Percentiles rank a stretch among this genome's conserved stretches.
Evolutionary conservation across 2,329 filamentous ascomycete genomes (phyloP).

Genomic region (Arthrobotrys megalospora): DNA sequence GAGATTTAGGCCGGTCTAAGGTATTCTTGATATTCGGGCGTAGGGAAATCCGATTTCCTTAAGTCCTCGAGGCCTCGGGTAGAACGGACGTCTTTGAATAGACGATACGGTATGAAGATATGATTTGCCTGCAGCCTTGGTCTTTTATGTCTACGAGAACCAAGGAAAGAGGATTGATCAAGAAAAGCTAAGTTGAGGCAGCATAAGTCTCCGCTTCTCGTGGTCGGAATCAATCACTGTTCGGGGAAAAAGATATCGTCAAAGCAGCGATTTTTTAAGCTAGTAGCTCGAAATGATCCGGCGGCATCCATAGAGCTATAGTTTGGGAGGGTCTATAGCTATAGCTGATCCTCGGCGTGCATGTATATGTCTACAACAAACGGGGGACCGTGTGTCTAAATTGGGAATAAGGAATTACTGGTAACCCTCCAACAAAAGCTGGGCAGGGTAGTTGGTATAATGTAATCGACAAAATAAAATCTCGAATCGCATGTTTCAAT

Average conservation of each 20-base stretch:
- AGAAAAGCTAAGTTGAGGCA: background rate
- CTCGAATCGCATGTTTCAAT: constrained; percentile 29
- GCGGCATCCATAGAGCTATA: too few relatives aligned
- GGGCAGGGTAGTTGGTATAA: too few relatives aligned
- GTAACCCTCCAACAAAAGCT: background rate
- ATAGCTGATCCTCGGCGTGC: too few relatives aligned
- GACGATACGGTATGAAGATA: background rate
- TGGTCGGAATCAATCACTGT: constrained; percentile 28
- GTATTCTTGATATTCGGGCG: background rate
- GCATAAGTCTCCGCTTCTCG: constrained; percentile 9
- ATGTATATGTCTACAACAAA: background rate
- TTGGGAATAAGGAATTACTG: constrained; percentile 15
- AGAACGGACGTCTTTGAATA: background rate
- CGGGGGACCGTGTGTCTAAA: constrained; percentile 15
- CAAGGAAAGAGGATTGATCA: background rate
- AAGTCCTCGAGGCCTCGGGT: background rate
- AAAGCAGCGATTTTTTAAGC: background rate
- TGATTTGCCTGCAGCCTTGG: background rate
- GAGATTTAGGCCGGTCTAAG: background rate
- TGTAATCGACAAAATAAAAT: background rate
- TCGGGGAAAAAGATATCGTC: constrained; percentile 20
- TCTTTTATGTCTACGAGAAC: background rate
- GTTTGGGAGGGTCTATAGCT: too few relatives aligned
- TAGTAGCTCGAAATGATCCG: too few relatives aligned
- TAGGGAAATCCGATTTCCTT: background rate